These are phyloP conservation scores for Diplodia intermedia DNA, from an alignment of 2,329 filamentous ascomycete genomes.

Conservation along the genomic window DNA sequence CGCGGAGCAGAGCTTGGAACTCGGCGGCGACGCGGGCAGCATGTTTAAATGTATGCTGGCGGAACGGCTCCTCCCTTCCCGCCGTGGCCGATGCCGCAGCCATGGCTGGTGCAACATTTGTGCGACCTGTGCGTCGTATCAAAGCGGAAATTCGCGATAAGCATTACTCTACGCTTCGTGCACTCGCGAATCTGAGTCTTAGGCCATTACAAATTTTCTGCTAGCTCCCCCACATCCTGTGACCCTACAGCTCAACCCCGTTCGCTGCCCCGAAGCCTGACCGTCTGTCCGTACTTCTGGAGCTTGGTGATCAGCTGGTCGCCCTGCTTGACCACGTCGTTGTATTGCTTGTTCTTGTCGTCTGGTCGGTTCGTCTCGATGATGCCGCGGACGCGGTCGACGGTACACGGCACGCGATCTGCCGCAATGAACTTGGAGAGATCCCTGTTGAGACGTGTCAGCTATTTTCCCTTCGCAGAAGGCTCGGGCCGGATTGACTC, in stretches of 20 bases:
- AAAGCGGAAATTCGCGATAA: constrained; percentile 15
- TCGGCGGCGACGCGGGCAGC: constrained; percentile 8
- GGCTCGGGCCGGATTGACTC: constrained; percentile 48
- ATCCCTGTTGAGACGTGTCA: constrained; percentile 65
- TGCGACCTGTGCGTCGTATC: constrained; percentile 26
- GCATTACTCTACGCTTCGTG: constrained; percentile 26
- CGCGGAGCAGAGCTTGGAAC: constrained; percentile 2
- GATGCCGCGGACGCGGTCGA: constrained; percentile 94
- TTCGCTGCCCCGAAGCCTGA: constrained; percentile 92
- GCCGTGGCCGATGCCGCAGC: constrained; percentile 28
- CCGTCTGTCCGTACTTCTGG: constrained; percentile 98
- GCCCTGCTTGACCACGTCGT: constrained; percentile 95
- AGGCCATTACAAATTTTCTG: constrained; percentile 18
- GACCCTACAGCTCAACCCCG: constrained; percentile 64
- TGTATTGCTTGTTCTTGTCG: constrained; percentile 99
- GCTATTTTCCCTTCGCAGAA: neutral
- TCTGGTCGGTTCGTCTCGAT: constrained; percentile 98
- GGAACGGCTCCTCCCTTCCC: constrained; percentile 16
- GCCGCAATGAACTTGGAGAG: constrained; percentile 96
- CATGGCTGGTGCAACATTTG: constrained; percentile 7
- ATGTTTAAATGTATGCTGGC: constrained; percentile 11
- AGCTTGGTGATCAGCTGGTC: constrained; percentile 98
- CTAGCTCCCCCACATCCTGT: neutral
- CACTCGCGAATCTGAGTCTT: neutral
- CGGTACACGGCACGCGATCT: constrained; percentile 93